Base-by-base conservation (phyloP, 148 eudicot genomes). In the Camellia sinensis region DNA sequence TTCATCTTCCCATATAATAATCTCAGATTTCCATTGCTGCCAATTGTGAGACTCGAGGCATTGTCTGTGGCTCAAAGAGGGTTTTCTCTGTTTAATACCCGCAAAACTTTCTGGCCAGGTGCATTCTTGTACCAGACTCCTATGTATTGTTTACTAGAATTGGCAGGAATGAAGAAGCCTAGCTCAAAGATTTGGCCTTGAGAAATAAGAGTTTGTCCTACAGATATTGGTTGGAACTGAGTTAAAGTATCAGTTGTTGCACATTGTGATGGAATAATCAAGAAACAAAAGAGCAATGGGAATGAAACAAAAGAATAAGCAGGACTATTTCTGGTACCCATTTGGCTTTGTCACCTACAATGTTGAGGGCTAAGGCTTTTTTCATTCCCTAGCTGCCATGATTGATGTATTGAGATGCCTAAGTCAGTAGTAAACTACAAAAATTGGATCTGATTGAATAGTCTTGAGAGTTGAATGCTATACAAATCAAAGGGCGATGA, bases 81-180 rank as follows among this genome's bases (percentile, higher is more conserved):
- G 0, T 19, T 44, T n/a, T 62, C 69, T 62, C 78, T 61, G 19
- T 76, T 76, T n/a, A 41, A 54, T 37, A 76, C 69, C 78, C 78
- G 46, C 13, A 62, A 56, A 3, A 43, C 41, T 3, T 4, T 60
- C 0, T 7, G 10, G 3, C 0, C 29, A 44, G 67, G n/a, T 0
- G 17, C 4, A 0, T 61, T 44, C 7, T 43, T 44, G 40, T 76
- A 45, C 78, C 78, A 76, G 1, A 76, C 62, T 8, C 78, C 78
- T 3, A 45, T 53, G 9, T 61, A 76, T 19, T 46, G 67, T 3
- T 62, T 61, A 22, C 54, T 10, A 0, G 78, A 43, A 12, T 61
- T 60, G 7, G 41, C 78, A 37, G 78, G 69, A 44, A 41, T 76
- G 40, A 76, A 76, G 63, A 60, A 60, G 8, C 63, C 78, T 46